Evolutionary conservation across 352 stramenopile genomes (phyloP).

Genomic region (Globisporangium acanthophoron): DNA sequence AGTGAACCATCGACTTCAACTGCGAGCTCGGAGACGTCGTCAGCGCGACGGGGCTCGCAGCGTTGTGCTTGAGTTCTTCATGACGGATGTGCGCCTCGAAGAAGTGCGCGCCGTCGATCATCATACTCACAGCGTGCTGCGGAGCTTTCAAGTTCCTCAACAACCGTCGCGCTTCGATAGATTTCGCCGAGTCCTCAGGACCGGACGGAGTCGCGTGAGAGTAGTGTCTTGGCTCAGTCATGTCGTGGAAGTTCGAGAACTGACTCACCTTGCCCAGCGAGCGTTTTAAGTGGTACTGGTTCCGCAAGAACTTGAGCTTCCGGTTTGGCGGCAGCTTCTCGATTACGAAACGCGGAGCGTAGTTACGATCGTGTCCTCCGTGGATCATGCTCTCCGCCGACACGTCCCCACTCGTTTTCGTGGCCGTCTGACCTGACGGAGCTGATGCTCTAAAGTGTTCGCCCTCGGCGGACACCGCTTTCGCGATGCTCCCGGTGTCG

Average conservation of each 20-base stretch:
- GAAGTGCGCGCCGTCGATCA: slow-evolving; percentile 64
- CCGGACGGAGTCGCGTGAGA: not conserved
- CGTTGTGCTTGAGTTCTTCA: slow-evolving; percentile 6
- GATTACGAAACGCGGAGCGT: slow-evolving; percentile 21
- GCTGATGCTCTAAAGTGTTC: not conserved
- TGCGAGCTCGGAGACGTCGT: slow-evolving; percentile 18
- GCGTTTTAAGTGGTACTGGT: slow-evolving; percentile 28
- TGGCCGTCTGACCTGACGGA: not conserved
- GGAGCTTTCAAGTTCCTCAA: slow-evolving; percentile 52
- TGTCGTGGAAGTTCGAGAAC: slow-evolving; percentile 39
- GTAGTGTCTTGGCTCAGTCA: slow-evolving; percentile 5
- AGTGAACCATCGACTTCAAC: slow-evolving; percentile 29
- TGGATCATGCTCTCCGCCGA: not conserved
- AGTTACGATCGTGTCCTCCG: slow-evolving; percentile 2
- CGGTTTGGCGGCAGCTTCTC: slow-evolving; percentile 49
- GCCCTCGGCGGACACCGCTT: not conserved
- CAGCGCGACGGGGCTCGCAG: not conserved
- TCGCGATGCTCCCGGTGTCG: not conserved
- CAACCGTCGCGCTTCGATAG: slow-evolving; percentile 42
- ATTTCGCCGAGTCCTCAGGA: slow-evolving; percentile 18
- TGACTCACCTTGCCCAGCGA: slow-evolving; percentile 41
- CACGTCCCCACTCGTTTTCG: not conserved
- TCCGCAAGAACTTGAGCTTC: slow-evolving; percentile 27
- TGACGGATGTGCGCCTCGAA: slow-evolving; percentile 46
- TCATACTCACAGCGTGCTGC: slow-evolving; percentile 59